These are phyloP conservation scores for Boletellus sp. DNA, from an alignment of 1,284 basidiomycete species.

Conservation along the genomic window DNA sequence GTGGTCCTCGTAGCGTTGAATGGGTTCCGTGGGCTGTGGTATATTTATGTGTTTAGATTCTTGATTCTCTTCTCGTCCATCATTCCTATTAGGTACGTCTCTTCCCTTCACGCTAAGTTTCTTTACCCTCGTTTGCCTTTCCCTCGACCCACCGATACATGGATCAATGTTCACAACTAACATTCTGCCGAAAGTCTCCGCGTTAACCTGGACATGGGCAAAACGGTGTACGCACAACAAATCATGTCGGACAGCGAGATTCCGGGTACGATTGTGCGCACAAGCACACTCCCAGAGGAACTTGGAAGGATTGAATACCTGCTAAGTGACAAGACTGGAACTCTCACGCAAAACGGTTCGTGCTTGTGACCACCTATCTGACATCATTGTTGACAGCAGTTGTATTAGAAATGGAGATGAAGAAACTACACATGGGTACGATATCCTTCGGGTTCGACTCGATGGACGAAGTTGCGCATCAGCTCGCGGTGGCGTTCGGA, in stretches of 20 bases:
- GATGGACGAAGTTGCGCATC: constrained; percentile 96
- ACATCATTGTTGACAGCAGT: background rate
- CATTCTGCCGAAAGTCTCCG: constrained; percentile 62
- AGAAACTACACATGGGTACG: constrained; percentile 97
- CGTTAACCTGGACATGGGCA: constrained; percentile 99
- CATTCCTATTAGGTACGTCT: constrained; percentile 90
- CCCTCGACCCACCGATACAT: background rate
- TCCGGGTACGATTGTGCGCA: constrained; percentile 92
- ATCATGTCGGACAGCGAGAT: constrained; percentile 95
- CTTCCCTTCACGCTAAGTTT: background rate
- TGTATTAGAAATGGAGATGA: constrained; percentile 93
- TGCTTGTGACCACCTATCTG: constrained; percentile 3
- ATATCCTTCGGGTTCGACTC: constrained; percentile 96
- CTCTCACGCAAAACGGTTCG: constrained; percentile 93
- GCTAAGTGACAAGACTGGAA: constrained; percentile 96
- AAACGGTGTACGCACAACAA: constrained; percentile 94
- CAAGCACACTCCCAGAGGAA: constrained; percentile 95
- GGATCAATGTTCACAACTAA: background rate
- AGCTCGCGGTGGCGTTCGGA: constrained; percentile 80
- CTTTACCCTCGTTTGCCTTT: background rate
- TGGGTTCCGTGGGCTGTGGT: constrained; percentile 95
- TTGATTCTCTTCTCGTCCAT: constrained; percentile 98
- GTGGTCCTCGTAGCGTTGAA: constrained; percentile 92
- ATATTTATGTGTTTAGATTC: constrained; percentile 95
- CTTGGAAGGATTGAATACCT: constrained; percentile 95